phyloP scores from a whole-genome alignment of 192 early-diverging fungal species.

The Coemansia sp. region DNA sequence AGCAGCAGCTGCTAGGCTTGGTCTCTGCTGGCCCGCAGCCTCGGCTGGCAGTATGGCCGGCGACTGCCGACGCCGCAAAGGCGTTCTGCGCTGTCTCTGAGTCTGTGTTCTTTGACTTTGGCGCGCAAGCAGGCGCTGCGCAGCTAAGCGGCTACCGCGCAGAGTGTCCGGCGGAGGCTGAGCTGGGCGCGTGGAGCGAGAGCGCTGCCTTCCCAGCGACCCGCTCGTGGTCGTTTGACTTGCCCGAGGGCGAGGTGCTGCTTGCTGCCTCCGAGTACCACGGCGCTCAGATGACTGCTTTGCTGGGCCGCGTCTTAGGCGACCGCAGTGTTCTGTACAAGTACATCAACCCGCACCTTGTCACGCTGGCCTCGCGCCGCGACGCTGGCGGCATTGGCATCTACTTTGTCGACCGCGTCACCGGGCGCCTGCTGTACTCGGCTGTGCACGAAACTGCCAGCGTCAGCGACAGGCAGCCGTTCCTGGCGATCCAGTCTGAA shows the following conservation, averaged over 20 bases:
- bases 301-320: constrained; percentile 91
- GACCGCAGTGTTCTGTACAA: constrained; percentile 98
- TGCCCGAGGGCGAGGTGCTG: constrained; percentile 63
- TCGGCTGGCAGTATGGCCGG: constrained; percentile 65
- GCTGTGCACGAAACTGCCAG: constrained; percentile 64
- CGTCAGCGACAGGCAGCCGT: constrained; percentile 40
- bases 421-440: constrained; percentile 80
- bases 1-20: constrained; percentile 41
- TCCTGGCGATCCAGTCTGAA: constrained; percentile 79
- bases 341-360: constrained; percentile 94
- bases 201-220: constrained; percentile 6
- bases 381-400: constrained; percentile 58
- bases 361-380: constrained; percentile 70
- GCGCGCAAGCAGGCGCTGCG: constrained; percentile 53
- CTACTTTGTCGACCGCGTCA: constrained; percentile 89
- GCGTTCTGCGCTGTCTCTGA: constrained; percentile 62
- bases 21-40: constrained; percentile 15
- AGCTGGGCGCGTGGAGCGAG: constrained; percentile 7
- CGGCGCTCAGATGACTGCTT: constrained; percentile 71
- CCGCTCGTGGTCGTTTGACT: constrained; percentile 57
- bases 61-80: constrained; percentile 54
- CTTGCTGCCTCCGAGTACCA: constrained; percentile 40
- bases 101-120: constrained; percentile 71
- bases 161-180: constrained; percentile 52
- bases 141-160: constrained; percentile 62